phyloP scores from a whole-genome alignment of 2,329 filamentous ascomycete genomes.

The Davidsoniella eucalypti region DNA sequence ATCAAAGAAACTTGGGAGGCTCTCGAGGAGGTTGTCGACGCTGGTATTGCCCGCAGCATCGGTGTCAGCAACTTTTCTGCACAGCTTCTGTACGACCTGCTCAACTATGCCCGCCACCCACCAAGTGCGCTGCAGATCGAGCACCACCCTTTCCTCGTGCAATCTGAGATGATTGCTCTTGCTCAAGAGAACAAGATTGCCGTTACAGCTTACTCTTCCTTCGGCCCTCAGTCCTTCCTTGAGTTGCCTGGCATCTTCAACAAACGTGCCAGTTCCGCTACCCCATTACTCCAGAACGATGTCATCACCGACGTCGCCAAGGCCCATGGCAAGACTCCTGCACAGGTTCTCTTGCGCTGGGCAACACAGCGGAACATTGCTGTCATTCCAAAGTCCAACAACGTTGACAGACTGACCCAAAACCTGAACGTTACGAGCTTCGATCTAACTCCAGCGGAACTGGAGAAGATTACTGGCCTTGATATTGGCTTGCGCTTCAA shows the following conservation, averaged over 20 bases:
- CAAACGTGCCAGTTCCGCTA: conserved; percentile 41
- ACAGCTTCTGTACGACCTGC: conserved; percentile 60
- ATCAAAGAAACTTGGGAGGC: conserved; percentile 72
- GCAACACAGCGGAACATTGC: conserved; percentile 67
- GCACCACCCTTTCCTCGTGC: conserved; percentile 77
- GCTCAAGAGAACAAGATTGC: conserved; percentile 53
- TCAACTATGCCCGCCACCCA: conserved; percentile 58
- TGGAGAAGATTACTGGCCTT: conserved; percentile 48
- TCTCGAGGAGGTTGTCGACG: conserved; percentile 58
- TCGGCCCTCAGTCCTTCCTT: conserved; percentile 63
- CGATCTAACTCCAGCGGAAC: conserved; percentile 47
- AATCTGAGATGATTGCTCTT: conserved; percentile 52
- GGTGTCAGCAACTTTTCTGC: conserved; percentile 75
- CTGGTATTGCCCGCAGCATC: conserved; percentile 54
- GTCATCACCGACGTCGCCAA: conserved; percentile 47
- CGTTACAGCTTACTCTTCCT: conserved; percentile 72
- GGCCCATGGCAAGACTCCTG: conserved; percentile 56
- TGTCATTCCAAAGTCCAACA: conserved; percentile 65
- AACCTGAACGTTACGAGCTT: conserved; percentile 54
- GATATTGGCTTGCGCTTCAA: conserved; percentile 59
- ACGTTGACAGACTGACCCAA: conserved; percentile 34
- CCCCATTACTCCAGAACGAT: conserved; percentile 50
- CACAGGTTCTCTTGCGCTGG: conserved; percentile 76
- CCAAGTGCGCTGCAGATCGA: conserved; percentile 74
- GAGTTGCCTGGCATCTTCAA: conserved; percentile 37